phyloP scores from a whole-genome alignment of 2,329 filamentous ascomycete genomes.

The Phialemonium atrogriseum region DNA sequence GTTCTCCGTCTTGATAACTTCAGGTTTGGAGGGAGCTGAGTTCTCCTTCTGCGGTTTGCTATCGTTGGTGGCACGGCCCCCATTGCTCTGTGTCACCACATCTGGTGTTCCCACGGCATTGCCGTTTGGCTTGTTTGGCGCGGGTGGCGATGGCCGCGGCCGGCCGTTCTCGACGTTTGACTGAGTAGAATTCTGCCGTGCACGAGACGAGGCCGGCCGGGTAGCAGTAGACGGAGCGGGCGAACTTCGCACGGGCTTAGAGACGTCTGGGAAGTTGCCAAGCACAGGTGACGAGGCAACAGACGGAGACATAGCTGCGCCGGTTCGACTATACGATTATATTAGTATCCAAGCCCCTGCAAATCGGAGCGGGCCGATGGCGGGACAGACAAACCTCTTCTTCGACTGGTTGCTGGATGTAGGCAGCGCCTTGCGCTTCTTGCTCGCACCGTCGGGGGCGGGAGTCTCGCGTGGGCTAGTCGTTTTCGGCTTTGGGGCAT shows the following conservation, averaged over 20 bases:
- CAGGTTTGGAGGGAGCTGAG: slow-evolving; percentile 19
- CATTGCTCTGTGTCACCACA: slow-evolving; percentile 17
- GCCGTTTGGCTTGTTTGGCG: slow-evolving; percentile 54
- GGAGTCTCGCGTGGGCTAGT: slow-evolving; percentile 64
- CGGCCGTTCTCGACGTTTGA: slow-evolving; percentile 46
- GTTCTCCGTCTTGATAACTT: slow-evolving; percentile 18
- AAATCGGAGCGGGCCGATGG: not conserved
- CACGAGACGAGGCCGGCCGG: slow-evolving; percentile 60
- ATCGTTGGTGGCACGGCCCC: slow-evolving; percentile 30
- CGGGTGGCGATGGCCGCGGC: slow-evolving; percentile 48
- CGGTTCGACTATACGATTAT: slow-evolving; percentile 17
- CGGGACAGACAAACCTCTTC: slow-evolving; percentile 58
- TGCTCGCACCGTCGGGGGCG: slow-evolving; percentile 54
- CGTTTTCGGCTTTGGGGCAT: slow-evolving; percentile 46
- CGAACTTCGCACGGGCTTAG: slow-evolving; percentile 42
- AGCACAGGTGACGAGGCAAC: slow-evolving; percentile 70
- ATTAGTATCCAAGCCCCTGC: not conserved
- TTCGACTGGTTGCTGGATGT: slow-evolving; percentile 63
- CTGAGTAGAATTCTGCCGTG: slow-evolving; percentile 66
- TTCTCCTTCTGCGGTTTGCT: slow-evolving; percentile 44
- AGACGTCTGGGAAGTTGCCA: slow-evolving; percentile 56
- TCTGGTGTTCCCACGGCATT: slow-evolving; percentile 31
- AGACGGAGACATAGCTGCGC: slow-evolving; percentile 55
- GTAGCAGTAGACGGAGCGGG: slow-evolving; percentile 49
- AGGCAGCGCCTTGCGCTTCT: slow-evolving; percentile 60